Evolutionary conservation across 2,329 filamentous ascomycete species (phyloP).

Genomic region (Xylaria sp.): DNA sequence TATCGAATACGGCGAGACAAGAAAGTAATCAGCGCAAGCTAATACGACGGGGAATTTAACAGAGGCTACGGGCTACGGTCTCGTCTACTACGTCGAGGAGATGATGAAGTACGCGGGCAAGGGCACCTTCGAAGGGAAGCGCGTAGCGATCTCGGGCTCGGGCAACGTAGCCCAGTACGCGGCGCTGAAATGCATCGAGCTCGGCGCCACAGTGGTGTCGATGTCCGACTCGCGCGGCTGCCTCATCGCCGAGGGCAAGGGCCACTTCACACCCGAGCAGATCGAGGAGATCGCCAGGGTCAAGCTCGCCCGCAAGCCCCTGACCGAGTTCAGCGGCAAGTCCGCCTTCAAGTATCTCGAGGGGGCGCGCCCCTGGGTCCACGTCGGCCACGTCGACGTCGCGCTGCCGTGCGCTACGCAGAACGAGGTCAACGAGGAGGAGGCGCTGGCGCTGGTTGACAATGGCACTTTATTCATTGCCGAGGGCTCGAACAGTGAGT

Average conservation of each 20-base stretch:
- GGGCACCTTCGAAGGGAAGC: constrained; percentile 89
- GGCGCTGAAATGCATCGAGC: constrained; percentile 94
- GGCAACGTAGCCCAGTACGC: constrained; percentile 99
- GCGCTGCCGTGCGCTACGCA: constrained; percentile 94
- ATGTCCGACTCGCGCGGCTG: constrained; percentile 92
- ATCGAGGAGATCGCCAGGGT: constrained; percentile 82
- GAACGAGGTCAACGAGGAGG: constrained; percentile 94
- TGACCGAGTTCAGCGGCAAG: constrained; percentile 75
- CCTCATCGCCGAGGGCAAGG: constrained; percentile 77
- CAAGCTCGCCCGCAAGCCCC: constrained; percentile 87
- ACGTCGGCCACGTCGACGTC: constrained; percentile 89
- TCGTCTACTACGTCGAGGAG: constrained; percentile 95
- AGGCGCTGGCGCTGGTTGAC: constrained; percentile 83
- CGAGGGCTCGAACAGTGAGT: constrained; percentile 86
- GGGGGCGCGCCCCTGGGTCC: constrained; percentile 89
- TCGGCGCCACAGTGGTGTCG: constrained; percentile 91
- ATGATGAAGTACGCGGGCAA: constrained; percentile 93
- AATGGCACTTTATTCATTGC: constrained; percentile 86
- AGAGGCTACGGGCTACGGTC: constrained; percentile 96
- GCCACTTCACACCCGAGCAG: constrained; percentile 81
- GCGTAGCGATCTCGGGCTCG: constrained; percentile 93
- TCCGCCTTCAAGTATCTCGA: constrained; percentile 82
- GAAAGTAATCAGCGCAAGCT: constrained; percentile 6
- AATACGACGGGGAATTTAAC: constrained; percentile 26
- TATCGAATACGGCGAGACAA: neutral